Conservation (phyloP, 495 filamentous ascomycete genomes). For the Xylaria curta region DNA sequence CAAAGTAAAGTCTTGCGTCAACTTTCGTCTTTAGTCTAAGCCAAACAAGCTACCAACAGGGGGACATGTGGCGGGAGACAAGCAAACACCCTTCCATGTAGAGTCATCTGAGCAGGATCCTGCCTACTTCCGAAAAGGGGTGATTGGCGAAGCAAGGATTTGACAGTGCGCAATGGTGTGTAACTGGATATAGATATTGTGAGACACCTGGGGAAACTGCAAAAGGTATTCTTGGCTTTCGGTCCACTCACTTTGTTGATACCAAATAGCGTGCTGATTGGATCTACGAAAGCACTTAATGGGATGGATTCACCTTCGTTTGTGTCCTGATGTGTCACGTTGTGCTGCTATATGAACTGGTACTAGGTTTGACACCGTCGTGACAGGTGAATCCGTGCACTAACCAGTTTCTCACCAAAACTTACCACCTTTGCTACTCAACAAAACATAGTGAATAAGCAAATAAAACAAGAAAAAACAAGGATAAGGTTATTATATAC, state of each 20-base stretch:
- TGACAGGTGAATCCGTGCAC: no score
- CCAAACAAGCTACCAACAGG: not conserved
- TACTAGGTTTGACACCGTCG: not conserved
- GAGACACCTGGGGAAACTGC: not conserved
- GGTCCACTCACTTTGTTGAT: constrained; percentile 14
- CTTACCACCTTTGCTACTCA: no score
- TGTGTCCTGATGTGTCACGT: not conserved
- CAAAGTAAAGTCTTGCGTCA: constrained; percentile 8
- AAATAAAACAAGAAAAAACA: no score
- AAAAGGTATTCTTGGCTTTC: constrained; percentile 17
- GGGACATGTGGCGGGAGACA: not conserved
- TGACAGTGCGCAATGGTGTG: not conserved
- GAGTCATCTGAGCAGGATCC: not conserved
- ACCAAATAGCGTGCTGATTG: constrained; percentile 13
- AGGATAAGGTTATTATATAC: not conserved
- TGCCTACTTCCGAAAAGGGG: not conserved
- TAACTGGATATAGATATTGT: constrained; percentile 21
- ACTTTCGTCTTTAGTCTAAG: not conserved
- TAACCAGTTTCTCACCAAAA: no score
- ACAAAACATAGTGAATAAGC: no score
- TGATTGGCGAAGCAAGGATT: not conserved
- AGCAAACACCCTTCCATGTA: not conserved
- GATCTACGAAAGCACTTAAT: constrained; percentile 23
- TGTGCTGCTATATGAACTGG: not conserved
- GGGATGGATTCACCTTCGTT: constrained; percentile 6